phyloP scores from a whole-genome alignment of 2,329 filamentous ascomycete genomes.

The Colletotrichum higginsianum region DNA sequence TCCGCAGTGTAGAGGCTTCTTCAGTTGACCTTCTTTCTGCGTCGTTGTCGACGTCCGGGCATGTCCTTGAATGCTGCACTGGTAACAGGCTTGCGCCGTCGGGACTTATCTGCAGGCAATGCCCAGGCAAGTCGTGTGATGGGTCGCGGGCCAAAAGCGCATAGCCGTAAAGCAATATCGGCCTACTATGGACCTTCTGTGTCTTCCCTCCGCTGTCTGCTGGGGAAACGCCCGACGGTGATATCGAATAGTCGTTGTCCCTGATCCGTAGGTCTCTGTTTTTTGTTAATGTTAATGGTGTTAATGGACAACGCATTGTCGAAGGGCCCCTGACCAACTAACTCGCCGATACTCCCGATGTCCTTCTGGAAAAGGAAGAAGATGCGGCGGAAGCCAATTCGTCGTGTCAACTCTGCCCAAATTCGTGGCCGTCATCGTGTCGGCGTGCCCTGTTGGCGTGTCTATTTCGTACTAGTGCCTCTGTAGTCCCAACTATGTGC shows the following conservation, averaged over 20 bases:
- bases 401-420: constrained; percentile 3
- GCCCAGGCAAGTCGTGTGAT: constrained; percentile 8
- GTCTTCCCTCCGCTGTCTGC: background rate
- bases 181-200: constrained; percentile 16
- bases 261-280: background rate
- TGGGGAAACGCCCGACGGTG: constrained; percentile 13
- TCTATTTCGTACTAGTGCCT: constrained; percentile 30
- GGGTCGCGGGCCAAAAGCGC: constrained; percentile 4
- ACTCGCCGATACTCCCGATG: constrained; percentile 10
- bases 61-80: constrained; percentile 16
- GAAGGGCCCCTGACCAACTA: background rate
- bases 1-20: background rate
- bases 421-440: constrained; percentile 15
- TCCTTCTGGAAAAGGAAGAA: constrained; percentile 22
- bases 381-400: constrained; percentile 10
- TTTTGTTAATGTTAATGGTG: background rate
- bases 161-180: constrained; percentile 1
- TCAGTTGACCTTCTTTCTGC: background rate
- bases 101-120: constrained; percentile 22
- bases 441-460: constrained; percentile 26
- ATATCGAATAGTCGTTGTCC: background rate
- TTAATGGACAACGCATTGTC: background rate
- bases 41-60: constrained; percentile 4
- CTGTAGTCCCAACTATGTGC: constrained; percentile 32
- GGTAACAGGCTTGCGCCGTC: constrained; percentile 16